Conservation (phyloP, 768 basidiomycete species). For the Suillus tomentosus region DNA sequence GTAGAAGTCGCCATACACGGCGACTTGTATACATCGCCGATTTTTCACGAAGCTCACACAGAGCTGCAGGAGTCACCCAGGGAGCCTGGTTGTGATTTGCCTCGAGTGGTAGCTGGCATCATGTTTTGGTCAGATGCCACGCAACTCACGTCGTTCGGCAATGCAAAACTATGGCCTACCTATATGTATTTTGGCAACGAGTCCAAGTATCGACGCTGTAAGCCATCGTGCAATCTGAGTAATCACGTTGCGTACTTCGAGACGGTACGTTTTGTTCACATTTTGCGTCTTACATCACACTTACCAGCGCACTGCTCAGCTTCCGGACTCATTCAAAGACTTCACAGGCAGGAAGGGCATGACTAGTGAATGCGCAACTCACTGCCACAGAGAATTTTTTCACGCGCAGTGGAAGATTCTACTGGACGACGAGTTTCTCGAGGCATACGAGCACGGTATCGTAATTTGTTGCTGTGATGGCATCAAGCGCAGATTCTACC, state of each 20-base stretch:
- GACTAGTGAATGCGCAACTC: conserved; percentile 12
- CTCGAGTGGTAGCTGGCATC: conserved; percentile 21
- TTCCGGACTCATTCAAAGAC: conserved; percentile 17
- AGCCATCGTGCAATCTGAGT: conserved; percentile 18
- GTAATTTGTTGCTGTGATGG: conserved; percentile 20
- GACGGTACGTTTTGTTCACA: background rate
- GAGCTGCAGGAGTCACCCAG: conserved; percentile 20
- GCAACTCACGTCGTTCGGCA: conserved; percentile 32
- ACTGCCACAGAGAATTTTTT: conserved; percentile 21
- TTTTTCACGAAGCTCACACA: conserved; percentile 17
- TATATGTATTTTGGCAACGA: conserved; percentile 28
- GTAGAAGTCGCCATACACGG: conserved; percentile 10
- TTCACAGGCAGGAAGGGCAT: conserved; percentile 2
- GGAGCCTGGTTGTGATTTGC: conserved; percentile 13
- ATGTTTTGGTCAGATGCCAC: conserved; percentile 38
- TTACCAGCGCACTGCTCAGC: background rate
- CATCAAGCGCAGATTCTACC: conserved; percentile 24
- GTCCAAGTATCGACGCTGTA: conserved; percentile 25
- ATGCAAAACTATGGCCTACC: conserved; percentile 29
- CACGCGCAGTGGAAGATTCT: conserved; percentile 18
- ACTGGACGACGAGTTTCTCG: conserved; percentile 19
- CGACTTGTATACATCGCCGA: conserved; percentile 19
- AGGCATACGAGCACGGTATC: conserved; percentile 21
- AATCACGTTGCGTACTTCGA: conserved; percentile 19
- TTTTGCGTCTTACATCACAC: too few species aligned